Percentiles rank a stretch among this genome's conserved stretches.
phyloP scores from a whole-genome alignment of 1,284 basidiomycete genomes.

The Ustilago bromivora region DNA sequence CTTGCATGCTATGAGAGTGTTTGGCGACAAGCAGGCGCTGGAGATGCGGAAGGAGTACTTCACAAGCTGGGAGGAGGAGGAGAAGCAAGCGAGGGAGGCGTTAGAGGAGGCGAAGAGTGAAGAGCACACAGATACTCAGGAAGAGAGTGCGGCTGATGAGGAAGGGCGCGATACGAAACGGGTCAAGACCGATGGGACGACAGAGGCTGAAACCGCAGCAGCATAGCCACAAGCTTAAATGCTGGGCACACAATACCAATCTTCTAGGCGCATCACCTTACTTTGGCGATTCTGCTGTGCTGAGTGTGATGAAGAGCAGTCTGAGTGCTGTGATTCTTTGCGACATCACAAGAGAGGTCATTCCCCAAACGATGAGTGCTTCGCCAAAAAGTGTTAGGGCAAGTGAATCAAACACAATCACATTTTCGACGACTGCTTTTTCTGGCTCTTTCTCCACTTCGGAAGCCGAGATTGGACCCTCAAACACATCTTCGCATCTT shows the following conservation, averaged over 20 bases:
- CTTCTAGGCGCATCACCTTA: too few species aligned
- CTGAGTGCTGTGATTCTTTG: too few species aligned
- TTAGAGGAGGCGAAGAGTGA: not conserved
- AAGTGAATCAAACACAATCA: not conserved
- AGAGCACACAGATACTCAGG: constrained; percentile 11
- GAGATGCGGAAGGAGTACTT: constrained; percentile 34
- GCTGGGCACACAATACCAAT: not conserved
- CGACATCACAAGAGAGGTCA: too few species aligned
- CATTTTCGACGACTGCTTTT: not conserved
- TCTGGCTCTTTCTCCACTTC: constrained; percentile 4
- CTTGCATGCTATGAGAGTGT: constrained; percentile 83
- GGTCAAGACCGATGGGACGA: constrained; percentile 17
- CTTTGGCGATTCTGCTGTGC: too few species aligned
- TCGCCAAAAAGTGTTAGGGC: not conserved
- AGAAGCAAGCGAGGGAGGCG: too few species aligned
- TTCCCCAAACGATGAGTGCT: too few species aligned
- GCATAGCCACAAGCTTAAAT: constrained; percentile 1
- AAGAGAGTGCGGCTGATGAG: constrained; percentile 9
- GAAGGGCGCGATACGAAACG: constrained; percentile 30
- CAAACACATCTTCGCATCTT: not conserved
- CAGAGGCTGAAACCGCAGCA: constrained; percentile 1
- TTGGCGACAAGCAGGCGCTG: constrained; percentile 47
- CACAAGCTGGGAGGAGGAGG: constrained; percentile 1
- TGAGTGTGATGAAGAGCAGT: too few species aligned
- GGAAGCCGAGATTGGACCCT: not conserved